Conservation (phyloP, 2,329 filamentous ascomycete species). For the Colletotrichum musae region DNA sequence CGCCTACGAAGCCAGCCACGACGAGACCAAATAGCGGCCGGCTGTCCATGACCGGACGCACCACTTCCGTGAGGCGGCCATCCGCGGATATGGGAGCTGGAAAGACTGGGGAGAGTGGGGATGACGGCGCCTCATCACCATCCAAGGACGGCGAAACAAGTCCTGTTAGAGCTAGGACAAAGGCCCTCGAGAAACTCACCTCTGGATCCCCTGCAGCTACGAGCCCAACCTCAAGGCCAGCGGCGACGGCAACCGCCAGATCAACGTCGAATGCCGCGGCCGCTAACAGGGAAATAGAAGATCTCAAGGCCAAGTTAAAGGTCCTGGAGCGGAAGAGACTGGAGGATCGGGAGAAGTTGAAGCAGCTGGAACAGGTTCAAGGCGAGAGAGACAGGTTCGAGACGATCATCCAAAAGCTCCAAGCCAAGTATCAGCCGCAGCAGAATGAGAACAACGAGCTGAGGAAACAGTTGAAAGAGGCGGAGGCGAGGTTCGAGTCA, state of each 20-base stretch:
- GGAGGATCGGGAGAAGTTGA: conserved; percentile 89
- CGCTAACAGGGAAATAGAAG: conserved; percentile 80
- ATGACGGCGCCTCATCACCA: conserved; percentile 57
- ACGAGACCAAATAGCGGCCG: conserved; percentile 58
- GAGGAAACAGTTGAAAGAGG: conserved; percentile 83
- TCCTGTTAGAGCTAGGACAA: conserved; percentile 65
- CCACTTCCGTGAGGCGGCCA: conserved; percentile 57
- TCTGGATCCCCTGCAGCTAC: conserved; percentile 49
- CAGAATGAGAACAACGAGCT: conserved; percentile 85
- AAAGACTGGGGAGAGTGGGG: conserved; percentile 54
- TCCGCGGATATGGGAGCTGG: conserved; percentile 64
- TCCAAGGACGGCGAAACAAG: conserved; percentile 68
- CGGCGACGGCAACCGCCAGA: conserved; percentile 48
- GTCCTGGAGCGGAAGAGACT: conserved; percentile 88
- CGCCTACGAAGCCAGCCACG: conserved; percentile 44
- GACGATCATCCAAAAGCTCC: conserved; percentile 89
- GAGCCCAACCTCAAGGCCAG: conserved; percentile 41
- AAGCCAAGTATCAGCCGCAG: conserved; percentile 88
- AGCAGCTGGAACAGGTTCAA: conserved; percentile 82
- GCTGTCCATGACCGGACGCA: conserved; percentile 55
- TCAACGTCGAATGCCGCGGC: conserved; percentile 61
- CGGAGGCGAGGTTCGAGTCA: conserved; percentile 76
- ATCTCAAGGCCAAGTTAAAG: conserved; percentile 88
- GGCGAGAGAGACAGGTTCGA: conserved; percentile 85
- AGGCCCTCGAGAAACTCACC: conserved; percentile 67